phyloP scores from a whole-genome alignment of 495 filamentous ascomycete genomes.

The Tuber brumale region DNA sequence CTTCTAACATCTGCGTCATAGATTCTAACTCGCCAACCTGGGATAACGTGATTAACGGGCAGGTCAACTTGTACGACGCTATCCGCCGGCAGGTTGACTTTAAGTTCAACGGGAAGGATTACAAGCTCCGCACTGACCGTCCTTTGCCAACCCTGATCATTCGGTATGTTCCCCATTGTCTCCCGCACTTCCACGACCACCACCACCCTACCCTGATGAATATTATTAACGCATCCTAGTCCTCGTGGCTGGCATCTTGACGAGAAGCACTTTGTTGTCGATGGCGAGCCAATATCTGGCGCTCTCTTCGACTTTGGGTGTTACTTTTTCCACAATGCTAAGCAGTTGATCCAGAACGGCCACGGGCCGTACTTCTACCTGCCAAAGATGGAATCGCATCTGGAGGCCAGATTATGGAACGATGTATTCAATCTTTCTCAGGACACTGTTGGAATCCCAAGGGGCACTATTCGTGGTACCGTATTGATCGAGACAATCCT shows the following conservation, averaged over 20 bases:
- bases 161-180: conserved; percentile 44
- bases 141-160: conserved; percentile 75
- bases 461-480: conserved; percentile 90
- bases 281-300: conserved; percentile 91
- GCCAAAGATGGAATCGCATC: conserved; percentile 98
- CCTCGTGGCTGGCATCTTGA: conserved; percentile 92
- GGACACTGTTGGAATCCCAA: conserved; percentile 79
- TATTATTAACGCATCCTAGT: conserved; percentile 15
- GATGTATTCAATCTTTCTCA: conserved; percentile 96
- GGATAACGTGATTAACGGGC: conserved; percentile 99
- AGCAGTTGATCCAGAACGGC: conserved; percentile 75
- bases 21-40: conserved; percentile 96
- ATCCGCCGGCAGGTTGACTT: conserved; percentile 93
- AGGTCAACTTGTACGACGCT: conserved; percentile 97
- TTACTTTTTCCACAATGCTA: conserved; percentile 98
- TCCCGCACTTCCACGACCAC: neutral
- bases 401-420: conserved; percentile 97
- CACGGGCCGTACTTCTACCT: conserved; percentile 98
- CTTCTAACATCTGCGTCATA: conserved; percentile 41
- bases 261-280: conserved; percentile 96
- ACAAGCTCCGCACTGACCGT: conserved; percentile 89
- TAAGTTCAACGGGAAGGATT: conserved; percentile 89
- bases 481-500: conserved; percentile 98
- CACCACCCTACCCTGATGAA: neutral
- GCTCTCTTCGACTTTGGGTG: conserved; percentile 95